Conservation (phyloP, 208 protist genomes). For the Tritrichomonas foetus region DNA sequence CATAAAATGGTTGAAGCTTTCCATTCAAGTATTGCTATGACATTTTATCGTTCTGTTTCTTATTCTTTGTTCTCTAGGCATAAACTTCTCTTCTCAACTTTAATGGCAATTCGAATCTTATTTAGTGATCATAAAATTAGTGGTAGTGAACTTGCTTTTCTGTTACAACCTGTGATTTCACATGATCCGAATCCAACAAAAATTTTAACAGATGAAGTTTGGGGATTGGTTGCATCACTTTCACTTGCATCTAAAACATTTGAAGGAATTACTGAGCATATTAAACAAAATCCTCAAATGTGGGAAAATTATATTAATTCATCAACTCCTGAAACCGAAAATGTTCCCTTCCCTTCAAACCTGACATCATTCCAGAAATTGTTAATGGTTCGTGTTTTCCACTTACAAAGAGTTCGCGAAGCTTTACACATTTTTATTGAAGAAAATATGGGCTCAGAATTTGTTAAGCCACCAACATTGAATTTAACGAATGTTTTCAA, state of each 20-base stretch:
- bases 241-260: not conserved
- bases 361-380: constrained; percentile 1
- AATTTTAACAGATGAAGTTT: constrained; percentile 84
- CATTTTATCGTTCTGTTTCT: not conserved
- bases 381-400: not conserved
- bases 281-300: not conserved
- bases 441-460: constrained; percentile 50
- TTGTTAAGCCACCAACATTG: constrained; percentile 54
- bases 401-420: not conserved
- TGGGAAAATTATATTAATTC: not conserved
- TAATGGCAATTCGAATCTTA: constrained; percentile 92
- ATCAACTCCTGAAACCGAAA: not conserved
- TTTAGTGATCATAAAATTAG: constrained; percentile 56
- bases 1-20: not conserved
- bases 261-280: not conserved
- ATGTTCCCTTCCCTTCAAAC: not conserved
- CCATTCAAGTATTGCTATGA: not conserved
- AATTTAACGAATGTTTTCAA: constrained; percentile 55
- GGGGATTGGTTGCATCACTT: constrained; percentile 76
- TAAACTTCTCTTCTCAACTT: constrained; percentile 96
- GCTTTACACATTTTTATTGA: constrained; percentile 42
- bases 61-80: constrained; percentile 92
- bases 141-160: constrained; percentile 51
- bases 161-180: constrained; percentile 47
- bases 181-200: constrained; percentile 44